Conservation (phyloP, 805 yeast genomes). For the Ogataea neopini region DNA sequence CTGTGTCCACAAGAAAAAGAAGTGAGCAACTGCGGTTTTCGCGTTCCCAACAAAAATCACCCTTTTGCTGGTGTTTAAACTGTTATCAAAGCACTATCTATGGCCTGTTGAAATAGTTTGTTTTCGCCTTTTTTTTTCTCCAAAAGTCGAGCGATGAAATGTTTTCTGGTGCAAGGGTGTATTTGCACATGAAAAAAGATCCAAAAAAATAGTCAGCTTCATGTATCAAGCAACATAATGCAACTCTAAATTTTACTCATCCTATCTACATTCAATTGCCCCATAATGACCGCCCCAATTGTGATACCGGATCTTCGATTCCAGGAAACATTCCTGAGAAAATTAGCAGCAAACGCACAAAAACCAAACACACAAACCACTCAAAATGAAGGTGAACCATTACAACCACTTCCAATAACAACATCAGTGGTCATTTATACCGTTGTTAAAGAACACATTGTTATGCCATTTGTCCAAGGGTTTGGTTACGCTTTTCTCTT, state of each 20-base stretch:
- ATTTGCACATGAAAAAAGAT: background rate
- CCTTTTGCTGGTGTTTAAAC: background rate
- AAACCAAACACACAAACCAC: conserved; percentile 13
- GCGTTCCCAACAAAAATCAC: background rate
- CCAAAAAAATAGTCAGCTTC: background rate
- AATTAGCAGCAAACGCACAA: conserved; percentile 31
- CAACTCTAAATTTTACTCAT: too few relatives aligned
- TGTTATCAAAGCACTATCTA: background rate
- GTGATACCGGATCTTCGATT: conserved; percentile 65
- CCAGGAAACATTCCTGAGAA: conserved; percentile 57
- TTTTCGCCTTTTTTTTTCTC: conserved; percentile 3
- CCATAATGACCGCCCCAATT: background rate
- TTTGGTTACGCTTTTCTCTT: conserved; percentile 44
- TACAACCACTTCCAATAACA: conserved; percentile 35
- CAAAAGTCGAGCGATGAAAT: background rate
- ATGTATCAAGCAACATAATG: background rate
- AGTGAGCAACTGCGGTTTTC: background rate
- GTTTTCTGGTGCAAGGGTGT: conserved; percentile 13
- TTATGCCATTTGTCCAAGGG: conserved; percentile 61
- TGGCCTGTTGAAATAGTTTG: background rate
- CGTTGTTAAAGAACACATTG: conserved; percentile 50
- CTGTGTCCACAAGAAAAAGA: background rate
- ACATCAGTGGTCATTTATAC: conserved; percentile 49
- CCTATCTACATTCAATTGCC: background rate
- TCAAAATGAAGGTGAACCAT: conserved; percentile 10